These are phyloP conservation scores for Cryphonectria nitschkei DNA, from an alignment of 2,329 filamentous ascomycete genomes.

Conservation along the genomic window DNA sequence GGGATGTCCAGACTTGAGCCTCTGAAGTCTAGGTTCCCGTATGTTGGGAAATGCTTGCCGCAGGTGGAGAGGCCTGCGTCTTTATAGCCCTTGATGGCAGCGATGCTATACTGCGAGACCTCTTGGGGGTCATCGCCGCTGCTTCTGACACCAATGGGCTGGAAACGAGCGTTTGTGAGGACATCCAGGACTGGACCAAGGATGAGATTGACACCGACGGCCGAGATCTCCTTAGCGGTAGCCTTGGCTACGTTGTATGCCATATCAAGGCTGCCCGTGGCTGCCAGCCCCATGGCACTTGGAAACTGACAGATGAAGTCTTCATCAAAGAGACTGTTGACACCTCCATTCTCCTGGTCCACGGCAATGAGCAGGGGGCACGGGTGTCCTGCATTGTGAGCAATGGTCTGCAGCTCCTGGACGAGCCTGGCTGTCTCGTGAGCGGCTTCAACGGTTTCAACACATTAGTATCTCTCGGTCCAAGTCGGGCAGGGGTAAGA, in stretches of 20 bases:
- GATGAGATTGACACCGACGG: conserved; percentile 95
- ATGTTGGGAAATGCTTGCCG: conserved; percentile 96
- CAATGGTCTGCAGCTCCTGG: conserved; percentile 89
- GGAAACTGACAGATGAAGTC: conserved; percentile 96
- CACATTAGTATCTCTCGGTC: conserved; percentile 37
- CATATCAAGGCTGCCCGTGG: conserved; percentile 81
- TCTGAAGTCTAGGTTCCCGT: conserved; percentile 91
- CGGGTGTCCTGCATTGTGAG: conserved; percentile 85
- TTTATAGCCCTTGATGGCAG: conserved; percentile 89
- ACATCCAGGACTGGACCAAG: conserved; percentile 93
- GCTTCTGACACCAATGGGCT: conserved; percentile 86
- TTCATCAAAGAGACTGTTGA: conserved; percentile 95
- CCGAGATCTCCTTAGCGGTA: conserved; percentile 87
- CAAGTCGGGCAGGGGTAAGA: neutral
- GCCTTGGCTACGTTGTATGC: conserved; percentile 91
- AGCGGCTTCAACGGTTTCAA: conserved; percentile 64
- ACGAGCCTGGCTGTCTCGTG: conserved; percentile 87
- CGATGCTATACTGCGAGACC: conserved; percentile 88
- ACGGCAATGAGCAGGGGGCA: conserved; percentile 88
- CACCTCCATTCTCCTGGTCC: conserved; percentile 97
- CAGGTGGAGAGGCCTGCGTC: conserved; percentile 87
- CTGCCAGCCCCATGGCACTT: conserved; percentile 95
- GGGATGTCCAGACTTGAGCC: conserved; percentile 90
- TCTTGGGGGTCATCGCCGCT: conserved; percentile 93
- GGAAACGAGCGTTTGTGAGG: conserved; percentile 87